phyloP scores from a whole-genome alignment of 2,329 filamentous ascomycete genomes.

The Tolypocladium nubicola region DNA sequence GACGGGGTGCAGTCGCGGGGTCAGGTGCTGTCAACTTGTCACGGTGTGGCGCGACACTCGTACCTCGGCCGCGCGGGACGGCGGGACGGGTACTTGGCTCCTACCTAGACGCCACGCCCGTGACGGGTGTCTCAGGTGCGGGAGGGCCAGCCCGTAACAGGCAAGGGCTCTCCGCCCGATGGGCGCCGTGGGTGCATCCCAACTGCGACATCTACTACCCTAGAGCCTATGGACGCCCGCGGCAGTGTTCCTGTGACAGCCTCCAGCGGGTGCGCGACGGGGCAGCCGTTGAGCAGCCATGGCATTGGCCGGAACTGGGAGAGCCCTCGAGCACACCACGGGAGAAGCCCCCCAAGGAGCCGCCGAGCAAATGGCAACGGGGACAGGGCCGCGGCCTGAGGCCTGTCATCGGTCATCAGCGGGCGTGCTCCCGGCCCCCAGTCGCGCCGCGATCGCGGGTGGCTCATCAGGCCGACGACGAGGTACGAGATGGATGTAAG shows the following conservation, averaged over 20 bases:
- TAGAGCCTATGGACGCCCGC: constrained; percentile 6
- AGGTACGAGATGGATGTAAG: background rate
- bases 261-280: constrained; percentile 1
- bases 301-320: background rate
- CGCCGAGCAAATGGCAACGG: background rate
- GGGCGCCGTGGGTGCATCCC: constrained; percentile 4
- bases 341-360: background rate
- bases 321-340: background rate
- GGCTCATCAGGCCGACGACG: background rate
- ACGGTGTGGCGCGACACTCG: background rate
- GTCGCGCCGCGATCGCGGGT: background rate
- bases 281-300: background rate
- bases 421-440: background rate
- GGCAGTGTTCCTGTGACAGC: constrained; percentile 10
- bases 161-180: constrained; percentile 7
- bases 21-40: constrained; percentile 4
- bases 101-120: background rate
- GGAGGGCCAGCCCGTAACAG: constrained; percentile 6
- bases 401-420: background rate
- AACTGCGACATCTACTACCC: background rate
- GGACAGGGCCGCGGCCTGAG: background rate
- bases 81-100: background rate
- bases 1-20: constrained; percentile 1
- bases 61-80: background rate
- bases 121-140: constrained; percentile 1